These are phyloP conservation scores for Brachypodium distachyon DNA, from an alignment of 202 grass and related monocot species.

Conservation along the genomic window DNA sequence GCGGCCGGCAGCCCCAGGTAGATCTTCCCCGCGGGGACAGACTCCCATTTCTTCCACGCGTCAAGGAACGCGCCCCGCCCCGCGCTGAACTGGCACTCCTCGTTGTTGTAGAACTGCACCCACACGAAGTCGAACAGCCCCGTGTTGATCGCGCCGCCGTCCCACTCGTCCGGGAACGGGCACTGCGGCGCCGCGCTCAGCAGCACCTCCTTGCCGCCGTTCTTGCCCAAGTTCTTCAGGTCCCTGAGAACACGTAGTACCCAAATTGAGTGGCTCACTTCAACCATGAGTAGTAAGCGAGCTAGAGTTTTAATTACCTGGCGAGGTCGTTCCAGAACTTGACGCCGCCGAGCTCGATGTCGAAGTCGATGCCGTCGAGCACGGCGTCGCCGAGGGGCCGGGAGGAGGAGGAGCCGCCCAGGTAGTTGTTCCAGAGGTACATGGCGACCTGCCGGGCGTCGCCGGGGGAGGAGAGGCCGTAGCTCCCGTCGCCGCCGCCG, in stretches of 20 bases:
- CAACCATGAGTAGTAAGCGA: too few relatives aligned
- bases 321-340: conserved; percentile 59
- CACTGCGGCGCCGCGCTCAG: conserved; percentile 82
- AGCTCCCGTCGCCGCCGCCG: conserved; percentile 46
- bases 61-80: conserved; percentile 21
- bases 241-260: conserved; percentile 1
- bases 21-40: conserved; percentile 32
- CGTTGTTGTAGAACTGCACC: conserved; percentile 92
- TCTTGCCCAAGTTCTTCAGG: conserved; percentile 34
- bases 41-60: conserved; percentile 53
- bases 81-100: conserved; percentile 49
- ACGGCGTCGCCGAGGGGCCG: conserved; percentile 49
- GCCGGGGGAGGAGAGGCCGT: conserved; percentile 32
- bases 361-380: conserved; percentile 77
- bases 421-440: conserved; percentile 66
- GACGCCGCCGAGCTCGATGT: conserved; percentile 51
- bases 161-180: conserved; percentile 41
- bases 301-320: background rate
- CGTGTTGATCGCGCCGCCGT: conserved; percentile 35
- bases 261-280: too few relatives aligned
- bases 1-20: conserved; percentile 51
- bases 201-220: conserved; percentile 21
- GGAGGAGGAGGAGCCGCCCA: conserved; percentile 39
- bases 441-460: conserved; percentile 43
- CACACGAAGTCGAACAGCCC: conserved; percentile 65